Evolutionary conservation across 2,329 filamentous ascomycete genomes (phyloP).

Genomic region (Epichloe aotearoae): DNA sequence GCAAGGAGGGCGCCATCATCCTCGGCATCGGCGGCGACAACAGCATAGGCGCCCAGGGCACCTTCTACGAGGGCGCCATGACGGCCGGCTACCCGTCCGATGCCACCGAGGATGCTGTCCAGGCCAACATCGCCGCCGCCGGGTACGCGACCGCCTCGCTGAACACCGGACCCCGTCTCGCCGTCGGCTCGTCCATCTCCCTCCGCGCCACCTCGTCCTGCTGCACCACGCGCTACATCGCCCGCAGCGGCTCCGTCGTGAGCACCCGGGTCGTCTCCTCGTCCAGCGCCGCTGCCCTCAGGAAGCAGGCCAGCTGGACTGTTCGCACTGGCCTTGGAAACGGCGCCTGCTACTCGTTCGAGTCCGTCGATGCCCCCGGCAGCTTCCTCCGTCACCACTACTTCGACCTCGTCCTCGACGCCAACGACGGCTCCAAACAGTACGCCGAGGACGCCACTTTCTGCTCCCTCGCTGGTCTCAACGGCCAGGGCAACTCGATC

Average conservation of each 20-base stretch:
- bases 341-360: conserved; percentile 46
- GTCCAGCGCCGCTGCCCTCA: conserved; percentile 33
- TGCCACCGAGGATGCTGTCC: conserved; percentile 41
- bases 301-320: conserved; percentile 39
- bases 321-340: conserved; percentile 42
- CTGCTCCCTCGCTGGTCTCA: conserved; percentile 40
- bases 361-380: conserved; percentile 43
- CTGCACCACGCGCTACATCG: conserved; percentile 39
- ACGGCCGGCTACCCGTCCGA: conserved; percentile 48
- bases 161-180: conserved; percentile 32
- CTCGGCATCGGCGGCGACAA: conserved; percentile 62
- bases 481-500: conserved; percentile 36
- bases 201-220: conserved; percentile 41
- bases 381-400: conserved; percentile 44
- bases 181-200: conserved; percentile 36
- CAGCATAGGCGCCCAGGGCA: conserved; percentile 44
- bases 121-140: conserved; percentile 40
- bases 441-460: conserved; percentile 52
- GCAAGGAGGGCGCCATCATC: conserved; percentile 51
- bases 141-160: conserved; percentile 19
- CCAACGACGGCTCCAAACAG: conserved; percentile 40
- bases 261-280: conserved; percentile 42
- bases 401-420: conserved; percentile 35
- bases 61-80: conserved; percentile 54
- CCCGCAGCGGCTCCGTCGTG: conserved; percentile 36